Evolutionary conservation across 169 alveolate species (phyloP).

Genomic region (Plasmodium fragile): DNA sequence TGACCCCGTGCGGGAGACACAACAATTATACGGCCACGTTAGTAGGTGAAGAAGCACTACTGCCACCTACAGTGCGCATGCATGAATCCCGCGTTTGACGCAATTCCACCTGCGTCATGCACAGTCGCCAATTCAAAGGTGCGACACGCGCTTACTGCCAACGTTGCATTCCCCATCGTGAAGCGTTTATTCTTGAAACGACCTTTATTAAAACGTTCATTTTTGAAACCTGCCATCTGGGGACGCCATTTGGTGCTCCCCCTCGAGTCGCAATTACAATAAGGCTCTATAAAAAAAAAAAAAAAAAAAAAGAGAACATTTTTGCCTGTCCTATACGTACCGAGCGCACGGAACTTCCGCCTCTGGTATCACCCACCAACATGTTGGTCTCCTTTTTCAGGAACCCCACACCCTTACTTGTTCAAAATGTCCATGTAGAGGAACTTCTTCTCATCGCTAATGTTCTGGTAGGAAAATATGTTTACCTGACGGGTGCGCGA

Average conservation of each 20-base stretch:
- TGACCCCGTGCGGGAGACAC: neutral
- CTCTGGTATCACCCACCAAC: neutral
- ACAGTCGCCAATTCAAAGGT: neutral
- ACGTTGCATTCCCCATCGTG: neutral
- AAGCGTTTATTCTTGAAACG: neutral
- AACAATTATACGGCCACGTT: neutral
- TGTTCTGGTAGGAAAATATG: conserved; percentile 66
- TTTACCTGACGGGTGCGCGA: conserved; percentile 11
- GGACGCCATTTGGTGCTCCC: neutral
- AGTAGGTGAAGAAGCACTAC: neutral
- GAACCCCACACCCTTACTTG: conserved; percentile 13
- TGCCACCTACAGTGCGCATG: neutral
- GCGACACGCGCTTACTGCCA: neutral
- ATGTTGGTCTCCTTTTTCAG: neutral
- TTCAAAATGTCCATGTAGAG: conserved; percentile 57
- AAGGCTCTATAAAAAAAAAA: neutral
- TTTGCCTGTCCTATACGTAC: neutral
- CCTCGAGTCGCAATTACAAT: neutral
- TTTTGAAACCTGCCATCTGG: neutral
- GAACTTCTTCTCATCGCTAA: conserved; percentile 64
- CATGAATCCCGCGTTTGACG: no score
- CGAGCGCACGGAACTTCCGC: neutral
- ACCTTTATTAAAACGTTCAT: no score
- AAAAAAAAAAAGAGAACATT: neutral
- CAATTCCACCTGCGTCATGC: no score